Evolutionary conservation across 106 monocot genomes (phyloP).

Genomic region (Acorus gramineus): DNA sequence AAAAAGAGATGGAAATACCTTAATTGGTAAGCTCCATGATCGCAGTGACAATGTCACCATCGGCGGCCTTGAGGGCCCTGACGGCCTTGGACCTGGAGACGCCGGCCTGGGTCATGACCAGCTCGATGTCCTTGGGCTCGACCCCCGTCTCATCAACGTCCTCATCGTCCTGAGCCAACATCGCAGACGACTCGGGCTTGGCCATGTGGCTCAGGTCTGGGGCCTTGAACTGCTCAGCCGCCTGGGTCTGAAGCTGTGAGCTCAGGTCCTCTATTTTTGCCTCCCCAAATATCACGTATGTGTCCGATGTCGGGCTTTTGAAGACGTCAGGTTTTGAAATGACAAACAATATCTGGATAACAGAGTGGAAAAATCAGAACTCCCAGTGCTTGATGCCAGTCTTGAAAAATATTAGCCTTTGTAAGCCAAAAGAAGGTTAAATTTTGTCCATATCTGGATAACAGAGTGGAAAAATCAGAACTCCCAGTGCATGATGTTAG

Average conservation of each 20-base stretch:
- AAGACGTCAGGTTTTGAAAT: conserved; percentile 35
- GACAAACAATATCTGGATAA: conserved; percentile 23
- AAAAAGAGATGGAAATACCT: too few relatives aligned
- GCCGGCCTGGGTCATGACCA: conserved; percentile 36
- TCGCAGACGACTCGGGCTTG: conserved; percentile 12
- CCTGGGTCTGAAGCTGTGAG: conserved; percentile 40
- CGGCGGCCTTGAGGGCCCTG: conserved; percentile 22
- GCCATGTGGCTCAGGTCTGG: conserved; percentile 17
- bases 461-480: too few relatives aligned
- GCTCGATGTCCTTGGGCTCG: conserved; percentile 33
- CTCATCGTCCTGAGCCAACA: conserved; percentile 21
- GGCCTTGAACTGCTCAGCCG: conserved; percentile 34
- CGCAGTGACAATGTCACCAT: conserved; percentile 33
- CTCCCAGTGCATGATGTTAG: too few relatives aligned
- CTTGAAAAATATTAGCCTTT: too few relatives aligned
- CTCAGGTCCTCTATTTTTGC: conserved; percentile 36
- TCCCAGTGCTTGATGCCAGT: too few relatives aligned
- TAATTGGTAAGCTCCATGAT: conserved; percentile 38
- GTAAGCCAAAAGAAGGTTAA: too few relatives aligned
- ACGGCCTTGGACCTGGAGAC: conserved; percentile 31
- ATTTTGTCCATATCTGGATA: conserved; percentile 2
- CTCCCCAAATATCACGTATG: conserved; percentile 30
- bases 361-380: too few relatives aligned
- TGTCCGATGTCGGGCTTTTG: conserved; percentile 33
- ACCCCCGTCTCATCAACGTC: conserved; percentile 33